These are phyloP conservation scores for Gomphus bonarii DNA, from an alignment of 1,284 basidiomycete species.

Conservation along the genomic window DNA sequence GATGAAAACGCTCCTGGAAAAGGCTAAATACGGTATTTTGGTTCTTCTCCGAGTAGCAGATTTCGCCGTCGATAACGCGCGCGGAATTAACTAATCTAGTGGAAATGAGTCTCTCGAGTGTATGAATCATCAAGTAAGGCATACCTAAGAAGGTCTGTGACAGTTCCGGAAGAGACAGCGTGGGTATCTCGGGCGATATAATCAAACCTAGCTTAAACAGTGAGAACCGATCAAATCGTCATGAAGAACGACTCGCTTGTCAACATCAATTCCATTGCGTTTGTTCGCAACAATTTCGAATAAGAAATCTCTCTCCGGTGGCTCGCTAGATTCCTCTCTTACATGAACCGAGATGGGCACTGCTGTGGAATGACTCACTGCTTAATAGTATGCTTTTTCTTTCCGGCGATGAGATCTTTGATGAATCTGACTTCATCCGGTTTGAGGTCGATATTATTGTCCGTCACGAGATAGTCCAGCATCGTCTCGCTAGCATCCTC, in stretches of 20 bases:
- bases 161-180: constrained; percentile 53
- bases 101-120: background rate
- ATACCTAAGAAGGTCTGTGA: constrained; percentile 37
- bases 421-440: constrained; percentile 43
- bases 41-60: constrained; percentile 74
- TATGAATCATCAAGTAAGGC: constrained; percentile 5
- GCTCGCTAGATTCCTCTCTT: constrained; percentile 8
- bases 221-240: background rate
- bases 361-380: background rate
- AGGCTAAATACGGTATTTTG: constrained; percentile 64
- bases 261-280: constrained; percentile 70
- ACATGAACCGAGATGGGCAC: background rate
- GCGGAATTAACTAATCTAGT: constrained; percentile 59
- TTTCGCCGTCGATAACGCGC: constrained; percentile 58
- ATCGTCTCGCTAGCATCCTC: constrained; percentile 66
- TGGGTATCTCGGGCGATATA: constrained; percentile 67
- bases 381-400: constrained; percentile 36
- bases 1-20: constrained; percentile 57
- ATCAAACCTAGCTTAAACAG: constrained; percentile 46
- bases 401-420: constrained; percentile 60
- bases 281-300: constrained; percentile 73
- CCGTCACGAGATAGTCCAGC: constrained; percentile 49
- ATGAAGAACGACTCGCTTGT: constrained; percentile 42
- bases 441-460: constrained; percentile 37
- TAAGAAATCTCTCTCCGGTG: constrained; percentile 35